Conservation (phyloP, 2,329 filamentous ascomycete species). For the Apiospora pterosperma region DNA sequence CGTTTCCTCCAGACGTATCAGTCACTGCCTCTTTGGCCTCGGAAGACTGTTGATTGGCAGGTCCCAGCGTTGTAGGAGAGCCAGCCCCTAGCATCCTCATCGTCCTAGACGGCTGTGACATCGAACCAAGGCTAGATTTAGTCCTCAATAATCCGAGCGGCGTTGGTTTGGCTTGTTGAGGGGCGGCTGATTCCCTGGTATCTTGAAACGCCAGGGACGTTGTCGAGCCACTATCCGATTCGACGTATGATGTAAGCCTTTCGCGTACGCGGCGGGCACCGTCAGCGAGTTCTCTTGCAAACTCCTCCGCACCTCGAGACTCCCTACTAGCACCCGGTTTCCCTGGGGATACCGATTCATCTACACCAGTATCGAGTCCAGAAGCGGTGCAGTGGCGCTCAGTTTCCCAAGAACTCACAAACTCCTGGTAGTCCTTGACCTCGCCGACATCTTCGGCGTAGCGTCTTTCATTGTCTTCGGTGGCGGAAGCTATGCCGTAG, state of each 20-base stretch:
- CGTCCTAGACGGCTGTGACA: slow-evolving; percentile 52
- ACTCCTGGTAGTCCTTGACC: slow-evolving; percentile 14
- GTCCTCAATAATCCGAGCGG: slow-evolving; percentile 61
- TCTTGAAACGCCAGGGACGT: background rate
- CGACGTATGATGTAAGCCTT: slow-evolving; percentile 66
- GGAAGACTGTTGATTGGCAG: slow-evolving; percentile 5
- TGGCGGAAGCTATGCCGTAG: slow-evolving; percentile 51
- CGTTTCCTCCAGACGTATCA: slow-evolving; percentile 12
- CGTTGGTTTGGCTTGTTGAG: slow-evolving; percentile 40
- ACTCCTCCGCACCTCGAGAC: slow-evolving; percentile 53
- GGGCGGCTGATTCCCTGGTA: background rate
- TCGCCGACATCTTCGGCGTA: slow-evolving; percentile 33
- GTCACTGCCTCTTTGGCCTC: slow-evolving; percentile 6
- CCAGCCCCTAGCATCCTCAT: slow-evolving; percentile 61
- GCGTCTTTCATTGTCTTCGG: slow-evolving; percentile 33
- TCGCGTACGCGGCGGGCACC: slow-evolving; percentile 70
- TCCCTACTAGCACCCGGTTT: background rate
- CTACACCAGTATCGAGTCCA: slow-evolving; percentile 10
- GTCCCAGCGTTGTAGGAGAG: slow-evolving; percentile 30
- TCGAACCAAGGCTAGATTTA: slow-evolving; percentile 66
- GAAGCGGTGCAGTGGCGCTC: slow-evolving; percentile 22
- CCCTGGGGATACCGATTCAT: background rate
- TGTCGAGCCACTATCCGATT: slow-evolving; percentile 49
- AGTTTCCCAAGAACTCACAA: background rate
- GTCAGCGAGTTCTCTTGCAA: slow-evolving; percentile 68